Percentiles rank a stretch among this genome's conserved stretches.
phyloP scores from a whole-genome alignment of 495 filamentous ascomycete species.

The Filosporella fistucella region DNA sequence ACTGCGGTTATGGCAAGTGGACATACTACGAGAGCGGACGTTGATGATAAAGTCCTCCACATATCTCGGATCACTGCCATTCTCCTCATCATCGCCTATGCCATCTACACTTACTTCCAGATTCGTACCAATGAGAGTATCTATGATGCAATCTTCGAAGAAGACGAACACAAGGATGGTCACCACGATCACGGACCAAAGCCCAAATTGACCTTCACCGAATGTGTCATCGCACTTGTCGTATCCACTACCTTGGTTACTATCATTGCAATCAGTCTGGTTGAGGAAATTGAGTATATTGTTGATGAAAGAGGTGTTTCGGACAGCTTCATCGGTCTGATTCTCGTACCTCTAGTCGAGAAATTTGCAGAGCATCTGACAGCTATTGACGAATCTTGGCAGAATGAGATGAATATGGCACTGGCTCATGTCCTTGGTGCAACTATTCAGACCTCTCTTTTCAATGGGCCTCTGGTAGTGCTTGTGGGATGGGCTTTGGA shows the following conservation, averaged over 20 bases:
- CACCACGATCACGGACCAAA: conserved; percentile 53
- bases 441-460: conserved; percentile 83
- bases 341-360: conserved; percentile 80
- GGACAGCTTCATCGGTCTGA: conserved; percentile 78
- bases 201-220: conserved; percentile 73
- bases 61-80: conserved; percentile 76
- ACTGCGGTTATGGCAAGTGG: conserved; percentile 47
- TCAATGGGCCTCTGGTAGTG: conserved; percentile 82
- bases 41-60: conserved; percentile 47
- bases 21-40: conserved; percentile 21
- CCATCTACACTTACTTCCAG: conserved; percentile 78
- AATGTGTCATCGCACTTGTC: conserved; percentile 63
- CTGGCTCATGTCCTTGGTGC: conserved; percentile 85
- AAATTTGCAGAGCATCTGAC: conserved; percentile 90
- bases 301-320: conserved; percentile 54
- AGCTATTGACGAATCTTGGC: conserved; percentile 91
- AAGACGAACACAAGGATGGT: conserved; percentile 65
- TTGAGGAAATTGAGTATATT: conserved; percentile 72
- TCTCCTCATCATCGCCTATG: conserved; percentile 74
- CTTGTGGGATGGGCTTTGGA: conserved; percentile 79
- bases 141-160: conserved; percentile 63
- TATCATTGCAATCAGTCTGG: conserved; percentile 76
- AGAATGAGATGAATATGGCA: conserved; percentile 85
- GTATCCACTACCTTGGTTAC: conserved; percentile 70
- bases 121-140: conserved; percentile 77